phyloP scores from a whole-genome alignment of 345 rosid species.

The Nephelium lappaceum region DNA sequence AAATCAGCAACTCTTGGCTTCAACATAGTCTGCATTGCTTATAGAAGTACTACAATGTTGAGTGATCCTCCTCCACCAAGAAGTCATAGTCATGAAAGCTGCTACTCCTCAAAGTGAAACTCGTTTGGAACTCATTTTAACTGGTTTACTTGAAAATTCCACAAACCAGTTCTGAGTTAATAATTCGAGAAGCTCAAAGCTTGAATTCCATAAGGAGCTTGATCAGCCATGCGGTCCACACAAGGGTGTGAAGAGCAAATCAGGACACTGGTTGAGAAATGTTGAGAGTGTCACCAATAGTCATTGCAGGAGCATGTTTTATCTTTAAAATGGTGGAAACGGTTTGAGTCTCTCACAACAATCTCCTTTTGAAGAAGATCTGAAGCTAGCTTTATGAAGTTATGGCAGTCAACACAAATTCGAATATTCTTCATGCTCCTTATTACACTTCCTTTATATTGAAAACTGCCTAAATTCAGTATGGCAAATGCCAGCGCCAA shows the following conservation, averaged over 20 bases:
- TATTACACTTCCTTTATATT: conserved; percentile 32
- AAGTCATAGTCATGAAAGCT: not conserved
- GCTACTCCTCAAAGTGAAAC: conserved; percentile 5
- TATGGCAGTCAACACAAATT: conserved; percentile 85
- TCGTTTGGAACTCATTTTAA: not conserved
- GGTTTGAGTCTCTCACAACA: conserved; percentile 74
- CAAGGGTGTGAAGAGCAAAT: not conserved
- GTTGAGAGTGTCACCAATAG: conserved; percentile 56
- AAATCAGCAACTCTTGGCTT: not conserved
- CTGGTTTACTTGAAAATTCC: not conserved
- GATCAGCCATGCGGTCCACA: not conserved
- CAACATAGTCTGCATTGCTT: not conserved
- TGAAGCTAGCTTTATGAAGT: conserved; percentile 85
- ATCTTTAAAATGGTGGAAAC: conserved; percentile 78
- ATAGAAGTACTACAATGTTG: not conserved
- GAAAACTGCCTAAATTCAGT: conserved; percentile 41
- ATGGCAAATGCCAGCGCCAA: conserved; percentile 68
- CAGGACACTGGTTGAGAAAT: not conserved
- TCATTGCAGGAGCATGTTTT: conserved; percentile 75
- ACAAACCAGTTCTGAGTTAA: not conserved
- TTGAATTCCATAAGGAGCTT: not conserved
- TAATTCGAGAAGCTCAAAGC: not conserved
- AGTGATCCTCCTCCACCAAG: not conserved
- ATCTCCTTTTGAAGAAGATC: conserved; percentile 64
- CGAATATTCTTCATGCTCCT: conserved; percentile 79